These are phyloP conservation scores for Globisporangium polare DNA, from an alignment of 352 stramenopile genomes.

Conservation along the genomic window DNA sequence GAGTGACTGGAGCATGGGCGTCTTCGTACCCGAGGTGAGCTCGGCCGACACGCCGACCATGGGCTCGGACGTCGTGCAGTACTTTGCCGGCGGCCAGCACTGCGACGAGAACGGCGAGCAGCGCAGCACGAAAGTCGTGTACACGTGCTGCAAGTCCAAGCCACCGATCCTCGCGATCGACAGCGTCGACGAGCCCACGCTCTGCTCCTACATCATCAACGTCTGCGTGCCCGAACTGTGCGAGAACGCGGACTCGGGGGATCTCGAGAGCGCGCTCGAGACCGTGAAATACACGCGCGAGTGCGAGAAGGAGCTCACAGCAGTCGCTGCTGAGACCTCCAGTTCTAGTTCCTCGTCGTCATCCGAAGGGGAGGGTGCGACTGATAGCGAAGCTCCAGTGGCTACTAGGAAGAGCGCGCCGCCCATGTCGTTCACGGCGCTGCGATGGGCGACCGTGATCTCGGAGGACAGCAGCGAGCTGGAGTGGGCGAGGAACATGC, in stretches of 20 bases:
- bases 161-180: constrained; percentile 50
- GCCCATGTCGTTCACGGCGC: constrained; percentile 49
- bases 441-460: constrained; percentile 77
- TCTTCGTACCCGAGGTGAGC: constrained; percentile 37
- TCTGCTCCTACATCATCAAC: constrained; percentile 78
- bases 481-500: constrained; percentile 69
- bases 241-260: constrained; percentile 26
- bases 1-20: constrained; percentile 84
- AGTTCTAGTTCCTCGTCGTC: neutral
- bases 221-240: constrained; percentile 81
- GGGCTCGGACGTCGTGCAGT: constrained; percentile 57
- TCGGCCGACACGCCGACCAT: constrained; percentile 19
- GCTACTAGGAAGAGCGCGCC: constrained; percentile 15
- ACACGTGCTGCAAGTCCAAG: constrained; percentile 70
- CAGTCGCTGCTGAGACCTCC: neutral
- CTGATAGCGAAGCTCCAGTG: constrained; percentile 16
- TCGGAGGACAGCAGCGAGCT: constrained; percentile 84
- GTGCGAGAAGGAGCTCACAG: constrained; percentile 55
- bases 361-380: neutral
- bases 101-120: constrained; percentile 82
- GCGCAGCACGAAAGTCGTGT: constrained; percentile 70
- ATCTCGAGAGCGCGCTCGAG: constrained; percentile 16
- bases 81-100: constrained; percentile 70
- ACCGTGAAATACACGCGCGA: constrained; percentile 34
- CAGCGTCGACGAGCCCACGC: constrained; percentile 74